A percentile compares a stretch with the other conserved stretches of the same genome.
These are phyloP conservation scores for Cryptococcus sp. DNA, from an alignment of 1,284 basidiomycete genomes.

Conservation along the genomic window DNA sequence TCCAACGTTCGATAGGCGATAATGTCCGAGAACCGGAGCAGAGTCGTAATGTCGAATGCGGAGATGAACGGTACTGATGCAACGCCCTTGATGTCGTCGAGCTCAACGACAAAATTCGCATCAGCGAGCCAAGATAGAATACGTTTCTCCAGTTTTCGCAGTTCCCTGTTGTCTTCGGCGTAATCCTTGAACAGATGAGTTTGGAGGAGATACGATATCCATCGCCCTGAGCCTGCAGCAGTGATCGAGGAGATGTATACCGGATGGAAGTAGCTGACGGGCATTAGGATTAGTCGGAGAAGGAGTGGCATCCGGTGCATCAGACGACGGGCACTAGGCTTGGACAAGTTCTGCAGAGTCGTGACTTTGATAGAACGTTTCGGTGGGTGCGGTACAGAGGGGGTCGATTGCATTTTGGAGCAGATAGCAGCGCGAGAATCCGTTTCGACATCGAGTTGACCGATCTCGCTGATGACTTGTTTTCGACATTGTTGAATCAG, in stretches of 20 bases:
- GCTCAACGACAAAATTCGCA: conserved; percentile 24
- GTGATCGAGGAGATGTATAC: conserved; percentile 24
- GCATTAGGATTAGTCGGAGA: conserved; percentile 24
- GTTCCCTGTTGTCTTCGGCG: conserved; percentile 14
- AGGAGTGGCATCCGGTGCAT: conserved; percentile 22
- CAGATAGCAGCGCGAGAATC: conserved; percentile 21
- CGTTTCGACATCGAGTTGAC: conserved; percentile 1
- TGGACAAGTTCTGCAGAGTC: conserved; percentile 20
- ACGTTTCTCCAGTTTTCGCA: conserved; percentile 19
- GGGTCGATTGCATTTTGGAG: conserved; percentile 18
- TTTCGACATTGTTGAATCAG: conserved; percentile 15
- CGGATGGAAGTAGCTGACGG: conserved; percentile 27
- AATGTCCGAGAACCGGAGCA: conserved; percentile 20
- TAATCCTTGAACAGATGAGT: conserved; percentile 24
- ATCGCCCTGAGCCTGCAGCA: conserved; percentile 18
- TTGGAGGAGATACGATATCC: conserved; percentile 17
- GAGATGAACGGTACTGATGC: conserved; percentile 22
- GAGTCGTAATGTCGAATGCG: conserved; percentile 16
- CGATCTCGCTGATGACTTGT: conserved; percentile 4
- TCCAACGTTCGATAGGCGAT: conserved; percentile 17
- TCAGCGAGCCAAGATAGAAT: conserved; percentile 22
- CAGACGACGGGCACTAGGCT: conserved; percentile 6
- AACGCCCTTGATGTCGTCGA: conserved; percentile 17
- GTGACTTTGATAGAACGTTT: conserved; percentile 25
- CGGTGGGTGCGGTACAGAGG: conserved; percentile 24